phyloP scores from a whole-genome alignment of 2,329 filamentous ascomycete species.

The Colletotrichum filicis region DNA sequence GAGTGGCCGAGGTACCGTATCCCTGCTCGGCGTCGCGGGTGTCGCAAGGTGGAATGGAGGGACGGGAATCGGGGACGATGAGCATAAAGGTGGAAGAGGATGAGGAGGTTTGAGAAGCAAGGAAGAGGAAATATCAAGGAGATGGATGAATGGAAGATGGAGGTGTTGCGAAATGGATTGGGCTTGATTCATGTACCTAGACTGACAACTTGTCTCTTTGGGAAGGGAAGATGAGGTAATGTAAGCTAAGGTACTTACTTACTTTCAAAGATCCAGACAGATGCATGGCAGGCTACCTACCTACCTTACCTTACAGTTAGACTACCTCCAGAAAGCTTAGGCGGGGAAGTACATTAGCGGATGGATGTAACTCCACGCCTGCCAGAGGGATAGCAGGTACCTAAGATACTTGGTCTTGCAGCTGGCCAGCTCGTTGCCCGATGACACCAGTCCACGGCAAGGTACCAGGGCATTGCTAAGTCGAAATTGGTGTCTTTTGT shows the following conservation, averaged over 20 bases:
- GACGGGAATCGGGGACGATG: neutral
- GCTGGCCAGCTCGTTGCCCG: neutral
- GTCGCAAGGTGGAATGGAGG: neutral
- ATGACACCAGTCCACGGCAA: neutral
- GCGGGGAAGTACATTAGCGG: neutral
- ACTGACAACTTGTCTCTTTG: neutral
- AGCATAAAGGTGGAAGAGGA: neutral
- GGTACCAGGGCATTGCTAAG: neutral
- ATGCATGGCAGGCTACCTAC: neutral
- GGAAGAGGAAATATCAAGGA: neutral
- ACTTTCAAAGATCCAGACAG: neutral
- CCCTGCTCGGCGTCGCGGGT: neutral
- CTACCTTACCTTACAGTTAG: too few relatives aligned
- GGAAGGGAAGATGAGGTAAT: neutral
- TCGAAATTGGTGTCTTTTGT: neutral
- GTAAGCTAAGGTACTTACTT: neutral
- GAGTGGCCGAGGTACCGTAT: constrained; percentile 15
- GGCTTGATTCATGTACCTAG: too few relatives aligned
- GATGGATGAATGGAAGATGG: neutral
- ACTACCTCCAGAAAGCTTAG: neutral
- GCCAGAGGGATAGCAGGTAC: neutral
- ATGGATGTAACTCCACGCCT: neutral
- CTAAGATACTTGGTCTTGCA: neutral
- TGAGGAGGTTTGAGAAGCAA: neutral
- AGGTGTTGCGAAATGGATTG: neutral